Evolutionary conservation across 2,329 filamentous ascomycete species (phyloP), one percentile per base, ranked within the genome.

Genomic region (Chrysoporthe cubensis): DNA sequence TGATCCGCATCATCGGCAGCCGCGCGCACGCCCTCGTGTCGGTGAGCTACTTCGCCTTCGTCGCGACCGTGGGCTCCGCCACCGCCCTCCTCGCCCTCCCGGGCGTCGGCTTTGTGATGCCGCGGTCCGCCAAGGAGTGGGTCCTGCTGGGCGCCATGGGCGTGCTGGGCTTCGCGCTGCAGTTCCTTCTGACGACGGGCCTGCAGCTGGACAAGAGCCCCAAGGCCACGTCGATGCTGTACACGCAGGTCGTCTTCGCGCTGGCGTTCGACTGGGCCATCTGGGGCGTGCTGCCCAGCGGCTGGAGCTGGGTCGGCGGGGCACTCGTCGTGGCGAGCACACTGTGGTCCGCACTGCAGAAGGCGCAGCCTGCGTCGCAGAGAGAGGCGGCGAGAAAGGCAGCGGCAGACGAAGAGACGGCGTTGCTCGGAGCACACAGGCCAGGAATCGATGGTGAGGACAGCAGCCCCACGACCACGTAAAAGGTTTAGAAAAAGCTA

Each of bases 41-140:
- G 42, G 91, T 95, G 8, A 94, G 91, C 71, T 95, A 94, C 76
- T 94, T 95, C 75, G 88, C 90, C 1, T 80, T 81, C 0, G 84
- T 88, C 76, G 91, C 90, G 50, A 91, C 88, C 0, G 72, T 92
- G 0, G 87, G 92, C 62, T 91, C 89, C 8, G 78, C 85, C 1
- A 73, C 89, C 0, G 85, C 87, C 50, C 86, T 94, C 74, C 80
- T 81, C 14, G 69, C 80, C 9, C 76, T 82, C 40, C 83, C 83
- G 0, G 77, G 76, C 44, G 72, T 83, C 34, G 73, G 76, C 2
- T 79, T 85, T 9, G 76, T 80, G 64, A 73, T 79, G 2, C 77
- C 79, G 0, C 61, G 69, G 54, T 67, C 73, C 66, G 44, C 72
- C 66, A 66, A 72, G 43, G 78, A 92, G 72, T 90, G 91, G 61